Conservation (phyloP, 1,139 yeast species). For the Geotrichum histeridarum region DNA sequence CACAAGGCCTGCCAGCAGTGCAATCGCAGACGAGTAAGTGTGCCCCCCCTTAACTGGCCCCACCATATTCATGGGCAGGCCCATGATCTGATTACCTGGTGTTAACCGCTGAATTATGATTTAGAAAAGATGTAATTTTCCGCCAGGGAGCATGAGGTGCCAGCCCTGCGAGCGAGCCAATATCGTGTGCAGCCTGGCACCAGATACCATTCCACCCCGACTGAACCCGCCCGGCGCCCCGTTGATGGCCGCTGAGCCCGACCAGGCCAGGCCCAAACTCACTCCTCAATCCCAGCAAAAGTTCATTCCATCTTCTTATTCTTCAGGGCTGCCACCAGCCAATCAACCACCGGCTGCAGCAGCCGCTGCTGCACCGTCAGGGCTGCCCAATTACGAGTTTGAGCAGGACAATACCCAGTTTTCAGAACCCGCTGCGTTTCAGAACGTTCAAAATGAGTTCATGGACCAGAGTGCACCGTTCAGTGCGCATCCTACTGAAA, state of each 20-base stretch:
- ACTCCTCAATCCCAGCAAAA: slow-evolving; percentile 2
- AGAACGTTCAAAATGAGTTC: no score
- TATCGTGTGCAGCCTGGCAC: slow-evolving; percentile 34
- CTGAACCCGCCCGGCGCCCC: slow-evolving; percentile 7
- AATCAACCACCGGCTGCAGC: neutral
- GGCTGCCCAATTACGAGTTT: no score
- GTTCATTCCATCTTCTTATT: slow-evolving; percentile 6
- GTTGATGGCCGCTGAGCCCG: neutral
- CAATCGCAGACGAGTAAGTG: slow-evolving; percentile 39
- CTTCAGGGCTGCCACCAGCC: neutral
- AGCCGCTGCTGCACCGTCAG: no score
- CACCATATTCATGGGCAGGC: neutral
- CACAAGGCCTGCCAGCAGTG: slow-evolving; percentile 52
- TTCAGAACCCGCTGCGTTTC: no score
- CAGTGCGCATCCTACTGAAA: no score
- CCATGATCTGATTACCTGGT: neutral
- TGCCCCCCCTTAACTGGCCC: neutral
- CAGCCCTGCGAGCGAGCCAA: slow-evolving; percentile 35
- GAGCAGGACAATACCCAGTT: no score
- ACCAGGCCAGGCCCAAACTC: neutral
- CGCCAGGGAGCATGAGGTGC: slow-evolving; percentile 30
- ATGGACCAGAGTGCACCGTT: no score
- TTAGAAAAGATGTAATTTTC: slow-evolving; percentile 34
- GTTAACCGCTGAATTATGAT: neutral
- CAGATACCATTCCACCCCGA: slow-evolving; percentile 31